These are phyloP conservation scores for Aspergillus aculeatinus DNA, from an alignment of 2,329 filamentous ascomycete genomes.

Conservation along the genomic window DNA sequence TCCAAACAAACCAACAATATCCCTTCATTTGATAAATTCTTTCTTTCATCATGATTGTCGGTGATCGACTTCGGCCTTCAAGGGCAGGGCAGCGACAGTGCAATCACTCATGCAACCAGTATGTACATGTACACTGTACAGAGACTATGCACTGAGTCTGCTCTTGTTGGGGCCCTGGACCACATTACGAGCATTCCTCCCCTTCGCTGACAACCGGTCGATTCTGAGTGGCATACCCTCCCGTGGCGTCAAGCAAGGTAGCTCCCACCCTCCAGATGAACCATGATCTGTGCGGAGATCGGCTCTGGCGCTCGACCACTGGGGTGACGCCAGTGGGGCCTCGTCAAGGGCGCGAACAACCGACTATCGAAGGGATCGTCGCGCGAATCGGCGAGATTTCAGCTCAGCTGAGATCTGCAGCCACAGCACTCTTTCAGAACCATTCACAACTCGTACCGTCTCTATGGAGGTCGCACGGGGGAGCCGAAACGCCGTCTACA, in stretches of 20 bases:
- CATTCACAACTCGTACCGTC: constrained; percentile 6
- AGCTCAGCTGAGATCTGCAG: constrained; percentile 19
- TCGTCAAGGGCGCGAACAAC: constrained; percentile 6
- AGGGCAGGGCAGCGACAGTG: not conserved
- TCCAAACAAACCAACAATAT: not conserved
- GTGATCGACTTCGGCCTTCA: not conserved
- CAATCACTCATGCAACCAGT: not conserved
- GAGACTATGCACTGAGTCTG: too few species aligned
- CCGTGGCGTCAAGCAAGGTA: constrained; percentile 12
- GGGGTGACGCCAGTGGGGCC: constrained; percentile 6
- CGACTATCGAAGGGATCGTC: constrained; percentile 18
- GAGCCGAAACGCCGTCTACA: constrained; percentile 1
- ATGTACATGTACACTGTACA: too few species aligned
- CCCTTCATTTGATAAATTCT: not conserved
- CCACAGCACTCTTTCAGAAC: constrained; percentile 7
- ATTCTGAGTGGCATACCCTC: constrained; percentile 12
- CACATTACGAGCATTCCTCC: not conserved
- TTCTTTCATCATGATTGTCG: not conserved
- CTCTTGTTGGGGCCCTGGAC: not conserved
- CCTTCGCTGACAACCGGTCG: constrained; percentile 14
- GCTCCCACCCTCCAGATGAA: constrained; percentile 16
- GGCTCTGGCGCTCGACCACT: constrained; percentile 14
- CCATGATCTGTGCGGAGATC: constrained; percentile 27
- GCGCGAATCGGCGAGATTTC: constrained; percentile 15
- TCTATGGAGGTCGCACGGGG: constrained; percentile 13